phyloP scores from a whole-genome alignment of 1,284 basidiomycete species.

The Leccinum idahoense region DNA sequence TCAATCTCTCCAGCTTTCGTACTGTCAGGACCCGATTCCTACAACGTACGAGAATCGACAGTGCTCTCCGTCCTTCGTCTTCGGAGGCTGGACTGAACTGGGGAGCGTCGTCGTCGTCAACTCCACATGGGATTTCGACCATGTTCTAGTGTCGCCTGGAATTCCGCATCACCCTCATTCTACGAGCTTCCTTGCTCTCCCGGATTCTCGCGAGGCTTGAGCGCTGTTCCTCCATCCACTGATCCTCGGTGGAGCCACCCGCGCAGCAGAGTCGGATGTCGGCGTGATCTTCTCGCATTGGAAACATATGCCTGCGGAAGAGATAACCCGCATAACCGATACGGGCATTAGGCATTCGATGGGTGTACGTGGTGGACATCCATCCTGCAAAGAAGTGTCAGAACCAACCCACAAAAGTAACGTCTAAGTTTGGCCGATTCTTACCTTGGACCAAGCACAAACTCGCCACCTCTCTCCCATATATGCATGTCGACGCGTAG shows the following conservation, averaged over 20 bases:
- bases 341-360: conserved; percentile 68
- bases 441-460: conserved; percentile 63
- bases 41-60: conserved; percentile 20
- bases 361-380: conserved; percentile 56
- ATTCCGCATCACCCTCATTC: not conserved
- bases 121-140: too few relatives aligned
- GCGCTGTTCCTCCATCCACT: conserved; percentile 37
- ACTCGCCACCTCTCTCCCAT: conserved; percentile 74
- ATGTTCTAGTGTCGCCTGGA: not conserved
- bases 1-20: conserved; percentile 23
- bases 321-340: conserved; percentile 46
- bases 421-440: conserved; percentile 16
- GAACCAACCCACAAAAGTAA: conserved; percentile 11
- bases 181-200: conserved; percentile 20
- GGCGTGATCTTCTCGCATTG: conserved; percentile 19
- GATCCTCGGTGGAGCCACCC: conserved; percentile 25
- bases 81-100: conserved; percentile 1
- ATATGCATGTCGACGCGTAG: conserved; percentile 70
- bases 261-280: conserved; percentile 4
- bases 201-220: too few relatives aligned
- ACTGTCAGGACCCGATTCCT: conserved; percentile 22
- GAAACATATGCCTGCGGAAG: conserved; percentile 43
- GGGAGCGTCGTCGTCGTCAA: conserved; percentile 2
- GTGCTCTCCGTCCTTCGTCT: conserved; percentile 22
- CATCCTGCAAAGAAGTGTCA: conserved; percentile 34